Evolutionary conservation across 805 yeast species (phyloP).

Genomic region (Dipodascopsis tothii): DNA sequence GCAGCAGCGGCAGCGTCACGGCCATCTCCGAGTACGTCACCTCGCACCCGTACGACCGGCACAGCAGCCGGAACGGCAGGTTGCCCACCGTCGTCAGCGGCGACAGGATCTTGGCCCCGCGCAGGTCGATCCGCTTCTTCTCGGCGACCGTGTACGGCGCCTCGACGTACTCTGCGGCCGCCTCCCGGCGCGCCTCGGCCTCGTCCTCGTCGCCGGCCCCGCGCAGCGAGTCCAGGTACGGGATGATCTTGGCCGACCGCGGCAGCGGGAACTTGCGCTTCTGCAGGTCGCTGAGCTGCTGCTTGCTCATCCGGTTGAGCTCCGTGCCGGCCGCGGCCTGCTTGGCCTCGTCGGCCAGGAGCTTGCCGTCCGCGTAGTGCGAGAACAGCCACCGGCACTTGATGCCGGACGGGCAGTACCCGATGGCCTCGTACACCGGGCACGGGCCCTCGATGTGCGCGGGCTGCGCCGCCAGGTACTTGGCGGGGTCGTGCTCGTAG

Average conservation of each 20-base stretch:
- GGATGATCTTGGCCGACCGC: conserved; percentile 49
- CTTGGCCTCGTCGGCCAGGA: conserved; percentile 40
- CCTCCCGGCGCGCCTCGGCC: conserved; percentile 31
- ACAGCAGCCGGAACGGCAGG: conserved; percentile 85
- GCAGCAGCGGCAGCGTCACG: conserved; percentile 70
- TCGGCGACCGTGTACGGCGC: conserved; percentile 72
- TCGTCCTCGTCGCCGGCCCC: conserved; percentile 32
- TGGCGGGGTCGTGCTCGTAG: conserved; percentile 64
- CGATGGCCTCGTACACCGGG: conserved; percentile 75
- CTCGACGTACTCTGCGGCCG: conserved; percentile 53
- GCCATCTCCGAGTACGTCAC: conserved; percentile 96
- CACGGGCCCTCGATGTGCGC: conserved; percentile 69
- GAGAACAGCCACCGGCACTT: conserved; percentile 85
- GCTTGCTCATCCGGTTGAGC: conserved; percentile 52
- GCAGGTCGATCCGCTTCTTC: conserved; percentile 64
- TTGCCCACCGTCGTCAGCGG: conserved; percentile 98
- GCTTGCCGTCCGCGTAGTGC: conserved; percentile 48
- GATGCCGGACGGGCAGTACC: conserved; percentile 86
- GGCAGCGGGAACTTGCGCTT: conserved; percentile 56
- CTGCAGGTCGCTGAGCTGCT: conserved; percentile 43
- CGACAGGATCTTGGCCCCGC: conserved; percentile 75
- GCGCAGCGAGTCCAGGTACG: conserved; percentile 57
- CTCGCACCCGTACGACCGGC: conserved; percentile 87
- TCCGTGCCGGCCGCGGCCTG: conserved; percentile 42
- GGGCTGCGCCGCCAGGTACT: conserved; percentile 58